A percentile compares a stretch with the other conserved stretches of the same genome.
These are phyloP conservation scores for Cryoendolithus antarcticus DNA, from an alignment of 2,329 filamentous ascomycete species.

Conservation along the genomic window DNA sequence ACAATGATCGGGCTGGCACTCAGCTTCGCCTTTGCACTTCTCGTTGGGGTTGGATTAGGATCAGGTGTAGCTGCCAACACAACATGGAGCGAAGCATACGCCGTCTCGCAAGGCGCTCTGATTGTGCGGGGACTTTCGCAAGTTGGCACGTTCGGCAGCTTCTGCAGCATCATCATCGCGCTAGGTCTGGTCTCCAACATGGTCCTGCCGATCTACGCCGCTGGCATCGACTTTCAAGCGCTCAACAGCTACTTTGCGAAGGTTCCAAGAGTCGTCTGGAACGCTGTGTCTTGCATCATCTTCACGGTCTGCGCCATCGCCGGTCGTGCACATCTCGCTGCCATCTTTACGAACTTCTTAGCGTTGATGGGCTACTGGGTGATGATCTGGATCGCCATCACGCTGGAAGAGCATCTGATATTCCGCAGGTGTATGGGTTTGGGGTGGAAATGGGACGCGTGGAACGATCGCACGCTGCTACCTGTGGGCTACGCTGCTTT, in stretches of 20 bases:
- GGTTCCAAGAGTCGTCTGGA: constrained; percentile 54
- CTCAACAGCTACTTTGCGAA: constrained; percentile 45
- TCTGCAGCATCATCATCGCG: constrained; percentile 53
- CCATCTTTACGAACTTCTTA: constrained; percentile 58
- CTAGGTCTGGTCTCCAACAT: constrained; percentile 55
- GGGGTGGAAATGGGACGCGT: constrained; percentile 48
- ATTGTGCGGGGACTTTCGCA: constrained; percentile 50
- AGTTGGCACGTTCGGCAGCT: constrained; percentile 51
- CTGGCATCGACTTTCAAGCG: constrained; percentile 56
- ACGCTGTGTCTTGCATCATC: constrained; percentile 48
- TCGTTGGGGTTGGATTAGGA: constrained; percentile 51
- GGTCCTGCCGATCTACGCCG: constrained; percentile 51
- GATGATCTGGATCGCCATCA: constrained; percentile 51
- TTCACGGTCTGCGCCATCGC: constrained; percentile 53
- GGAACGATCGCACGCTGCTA: constrained; percentile 47
- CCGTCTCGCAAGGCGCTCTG: constrained; percentile 48
- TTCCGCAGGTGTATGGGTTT: constrained; percentile 39
- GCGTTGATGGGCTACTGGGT: constrained; percentile 62
- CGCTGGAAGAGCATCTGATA: constrained; percentile 49
- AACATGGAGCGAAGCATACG: constrained; percentile 46
- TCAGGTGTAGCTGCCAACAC: constrained; percentile 42
- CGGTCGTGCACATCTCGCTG: constrained; percentile 47
- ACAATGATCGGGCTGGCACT: constrained; percentile 44
- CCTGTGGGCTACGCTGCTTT: constrained; percentile 52
- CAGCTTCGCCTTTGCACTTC: constrained; percentile 49